These are phyloP conservation scores for Cnidoscolus chayamansa DNA, from an alignment of 441 rosid species.

Conservation along the genomic window DNA sequence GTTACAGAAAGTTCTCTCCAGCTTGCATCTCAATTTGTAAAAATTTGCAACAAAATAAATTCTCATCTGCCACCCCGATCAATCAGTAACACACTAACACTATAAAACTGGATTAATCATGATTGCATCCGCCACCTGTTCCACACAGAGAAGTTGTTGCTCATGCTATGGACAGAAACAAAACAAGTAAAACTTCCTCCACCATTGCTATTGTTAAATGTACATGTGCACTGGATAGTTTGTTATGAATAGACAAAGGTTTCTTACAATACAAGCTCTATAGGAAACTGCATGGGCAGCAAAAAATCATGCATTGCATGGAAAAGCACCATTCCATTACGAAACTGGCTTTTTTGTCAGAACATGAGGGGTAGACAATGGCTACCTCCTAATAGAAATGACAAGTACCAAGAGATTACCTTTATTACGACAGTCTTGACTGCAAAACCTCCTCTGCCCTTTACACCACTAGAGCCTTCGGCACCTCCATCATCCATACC, in stretches of 20 bases:
- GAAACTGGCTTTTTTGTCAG: not conserved
- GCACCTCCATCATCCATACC: conserved; percentile 45
- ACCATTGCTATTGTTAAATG: not conserved
- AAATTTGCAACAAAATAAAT: not conserved
- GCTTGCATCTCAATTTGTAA: not conserved
- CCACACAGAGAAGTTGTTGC: not conserved
- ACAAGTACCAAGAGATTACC: conserved; percentile 22
- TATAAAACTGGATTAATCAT: not conserved
- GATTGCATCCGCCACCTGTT: conserved; percentile 10
- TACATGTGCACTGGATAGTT: not conserved
- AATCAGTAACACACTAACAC: not conserved
- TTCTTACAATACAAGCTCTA: conserved; percentile 5
- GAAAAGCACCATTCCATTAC: not conserved
- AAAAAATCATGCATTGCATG: not conserved
- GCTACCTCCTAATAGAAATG: not conserved
- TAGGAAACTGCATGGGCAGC: conserved; percentile 12
- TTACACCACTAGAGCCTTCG: conserved; percentile 42
- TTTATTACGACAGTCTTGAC: conserved; percentile 38
- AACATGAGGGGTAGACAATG: not conserved
- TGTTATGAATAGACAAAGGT: not conserved
- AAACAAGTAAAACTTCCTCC: conserved; percentile 18
- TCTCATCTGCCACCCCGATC: not conserved
- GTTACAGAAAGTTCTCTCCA: not conserved
- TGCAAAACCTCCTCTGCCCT: conserved; percentile 45
- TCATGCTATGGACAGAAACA: conserved; percentile 5